phyloP scores from a whole-genome alignment of 1,284 basidiomycete genomes.

The Sporisorium reilianum region DNA sequence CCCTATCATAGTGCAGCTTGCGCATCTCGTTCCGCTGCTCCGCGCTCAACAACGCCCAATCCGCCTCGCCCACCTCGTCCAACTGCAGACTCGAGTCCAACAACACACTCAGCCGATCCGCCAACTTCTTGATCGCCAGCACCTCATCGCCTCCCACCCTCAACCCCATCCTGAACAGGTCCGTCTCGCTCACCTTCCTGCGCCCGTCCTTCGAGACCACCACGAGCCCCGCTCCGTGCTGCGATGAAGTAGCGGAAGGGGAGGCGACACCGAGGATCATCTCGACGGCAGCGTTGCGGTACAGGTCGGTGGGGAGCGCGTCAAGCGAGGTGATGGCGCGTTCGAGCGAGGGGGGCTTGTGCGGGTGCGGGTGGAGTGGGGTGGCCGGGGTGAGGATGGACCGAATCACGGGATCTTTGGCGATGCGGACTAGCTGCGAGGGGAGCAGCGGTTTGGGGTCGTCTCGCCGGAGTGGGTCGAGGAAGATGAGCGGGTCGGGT shows the following conservation, averaged over 20 bases:
- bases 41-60: constrained; percentile 24
- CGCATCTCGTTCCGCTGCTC: constrained; percentile 49
- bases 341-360: constrained; percentile 43
- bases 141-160: constrained; percentile 62
- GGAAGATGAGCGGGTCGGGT: constrained; percentile 65
- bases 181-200: constrained; percentile 61
- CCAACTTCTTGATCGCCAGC: constrained; percentile 57
- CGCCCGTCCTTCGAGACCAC: constrained; percentile 27
- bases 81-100: constrained; percentile 41
- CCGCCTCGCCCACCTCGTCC: constrained; percentile 46
- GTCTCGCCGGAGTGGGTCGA: constrained; percentile 64
- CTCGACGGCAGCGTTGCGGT: constrained; percentile 65
- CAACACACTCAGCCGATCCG: constrained; percentile 56
- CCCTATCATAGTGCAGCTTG: constrained; percentile 37
- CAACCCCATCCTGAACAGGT: constrained; percentile 66
- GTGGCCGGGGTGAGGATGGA: constrained; percentile 52
- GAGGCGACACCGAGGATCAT: constrained; percentile 65
- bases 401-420: constrained; percentile 57
- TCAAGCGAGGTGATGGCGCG: constrained; percentile 61
- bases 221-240: constrained; percentile 12
- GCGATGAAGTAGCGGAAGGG: constrained; percentile 22
- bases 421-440: constrained; percentile 56
- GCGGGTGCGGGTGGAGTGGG: constrained; percentile 47
- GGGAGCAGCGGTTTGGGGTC: constrained; percentile 65
- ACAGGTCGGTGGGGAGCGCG: constrained; percentile 58